Evolutionary conservation across 169 alveolate genomes (phyloP), one percentile per base, ranked within the genome.

Genomic region (Eimeria mitis): DNA sequence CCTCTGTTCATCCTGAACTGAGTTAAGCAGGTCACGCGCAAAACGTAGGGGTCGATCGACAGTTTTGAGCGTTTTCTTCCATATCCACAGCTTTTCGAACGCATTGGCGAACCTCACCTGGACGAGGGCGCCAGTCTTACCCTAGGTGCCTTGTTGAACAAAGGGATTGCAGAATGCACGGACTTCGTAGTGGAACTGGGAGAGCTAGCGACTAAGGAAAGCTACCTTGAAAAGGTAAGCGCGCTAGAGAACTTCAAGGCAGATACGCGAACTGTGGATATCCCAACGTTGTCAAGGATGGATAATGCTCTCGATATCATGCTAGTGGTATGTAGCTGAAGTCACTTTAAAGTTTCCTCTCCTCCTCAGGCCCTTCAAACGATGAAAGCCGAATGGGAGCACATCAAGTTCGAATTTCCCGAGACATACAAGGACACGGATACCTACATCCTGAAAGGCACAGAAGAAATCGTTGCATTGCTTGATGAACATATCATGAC

Each of bases 401-500:
- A 87, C 9, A 95, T 98, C 75, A 97, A 96, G 68, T 98, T 98
- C 96, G 97, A 97, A 59, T 95, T 98, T 91, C 94, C 97, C 37
- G 98, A 97, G 65, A 97, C 97, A 23, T 98, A 97, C 94, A 97
- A 98, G 89, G 94, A 97, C 37, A 97, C 98, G 59, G 99, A 97
- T 28, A 97, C 99, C 61, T 98, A 96, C 95, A 98, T 98, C 56
- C 97, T 98, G 83, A 97, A 98, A 95, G 99, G 98, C 42, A 97
- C 98, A 73, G 99, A 98, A 89, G 98, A 97, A 95, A 98, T 98
- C 19, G 97, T 98, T 89, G 98, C 98, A 40, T 97, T 98, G 95
- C 98, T 99, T 65, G 99, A 99, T 97, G 99, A 98, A 73, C 99
- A 99, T 95, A 98, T 98, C 71, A 98, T 98, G 78, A 98, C 98